phyloP scores from a whole-genome alignment of 352 stramenopile species.

The Globisporangium lucens region DNA sequence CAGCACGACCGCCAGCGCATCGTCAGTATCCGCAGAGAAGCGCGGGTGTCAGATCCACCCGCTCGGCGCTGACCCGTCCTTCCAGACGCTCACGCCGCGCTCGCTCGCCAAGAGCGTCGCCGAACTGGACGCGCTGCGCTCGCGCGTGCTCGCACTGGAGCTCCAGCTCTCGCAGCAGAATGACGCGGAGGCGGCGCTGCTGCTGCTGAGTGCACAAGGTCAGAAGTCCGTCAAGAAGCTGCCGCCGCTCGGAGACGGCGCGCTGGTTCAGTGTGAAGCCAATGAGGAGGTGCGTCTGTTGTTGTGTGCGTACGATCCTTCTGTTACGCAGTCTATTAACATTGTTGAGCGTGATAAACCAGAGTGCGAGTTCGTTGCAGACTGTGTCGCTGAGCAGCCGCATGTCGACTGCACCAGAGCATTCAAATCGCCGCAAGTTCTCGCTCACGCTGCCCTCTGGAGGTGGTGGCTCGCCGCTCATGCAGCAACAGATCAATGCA shows the following conservation, averaged over 20 bases:
- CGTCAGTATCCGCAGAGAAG: slow-evolving; percentile 6
- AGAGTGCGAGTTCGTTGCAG: neutral
- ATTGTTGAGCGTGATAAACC: neutral
- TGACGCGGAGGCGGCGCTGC: slow-evolving; percentile 32
- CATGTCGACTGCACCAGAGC: slow-evolving; percentile 14
- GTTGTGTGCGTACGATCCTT: neutral
- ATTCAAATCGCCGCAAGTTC: slow-evolving; percentile 9
- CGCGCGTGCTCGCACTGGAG: slow-evolving; percentile 47
- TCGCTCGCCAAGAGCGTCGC: slow-evolving; percentile 55
- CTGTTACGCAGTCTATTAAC: neutral
- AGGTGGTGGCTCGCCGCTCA: neutral
- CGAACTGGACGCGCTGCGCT: slow-evolving; percentile 47
- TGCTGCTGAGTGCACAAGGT: slow-evolving; percentile 25
- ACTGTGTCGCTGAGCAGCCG: neutral
- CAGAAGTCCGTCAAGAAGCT: slow-evolving; percentile 36
- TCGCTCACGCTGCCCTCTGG: slow-evolving; percentile 8
- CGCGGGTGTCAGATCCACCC: slow-evolving; percentile 39
- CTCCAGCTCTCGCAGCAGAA: slow-evolving; percentile 49
- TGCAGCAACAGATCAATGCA: neutral
- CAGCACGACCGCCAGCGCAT: neutral
- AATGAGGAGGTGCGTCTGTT: slow-evolving; percentile 4
- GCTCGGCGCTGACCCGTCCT: slow-evolving; percentile 38
- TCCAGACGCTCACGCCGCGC: slow-evolving; percentile 48
- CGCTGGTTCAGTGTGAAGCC: neutral
- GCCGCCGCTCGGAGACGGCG: slow-evolving; percentile 30